Evolutionary conservation across 2,329 filamentous ascomycete species (phyloP).

Genomic region (Sarocladium strictum): DNA sequence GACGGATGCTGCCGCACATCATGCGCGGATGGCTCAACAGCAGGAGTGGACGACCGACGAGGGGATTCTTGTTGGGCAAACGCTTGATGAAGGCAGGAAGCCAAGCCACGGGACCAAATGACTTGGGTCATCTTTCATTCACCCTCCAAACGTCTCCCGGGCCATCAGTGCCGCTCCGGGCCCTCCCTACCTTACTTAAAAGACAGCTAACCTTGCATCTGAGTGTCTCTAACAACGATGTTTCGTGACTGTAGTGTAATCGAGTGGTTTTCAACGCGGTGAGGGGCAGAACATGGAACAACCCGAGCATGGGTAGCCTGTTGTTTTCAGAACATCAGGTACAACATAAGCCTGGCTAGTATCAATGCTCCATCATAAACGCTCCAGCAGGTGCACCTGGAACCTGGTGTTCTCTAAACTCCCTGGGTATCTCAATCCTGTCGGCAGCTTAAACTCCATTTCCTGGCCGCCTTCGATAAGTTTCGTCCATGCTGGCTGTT

Average conservation of each 20-base stretch:
- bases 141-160: too few species aligned
- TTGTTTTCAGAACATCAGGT: background rate
- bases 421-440: slow-evolving; percentile 13
- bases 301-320: background rate
- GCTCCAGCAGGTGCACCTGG: slow-evolving; percentile 16
- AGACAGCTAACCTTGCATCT: background rate
- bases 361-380: slow-evolving; percentile 13
- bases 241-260: background rate
- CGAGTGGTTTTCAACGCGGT: background rate
- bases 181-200: too few species aligned
- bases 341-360: background rate
- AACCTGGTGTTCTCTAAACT: slow-evolving; percentile 16
- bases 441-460: slow-evolving; percentile 11
- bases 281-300: background rate
- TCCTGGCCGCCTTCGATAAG: slow-evolving; percentile 11
- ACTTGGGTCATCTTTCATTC: too few species aligned
- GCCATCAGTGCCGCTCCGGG: too few species aligned
- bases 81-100: too few species aligned
- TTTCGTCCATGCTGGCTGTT: slow-evolving; percentile 13
- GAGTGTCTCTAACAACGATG: background rate
- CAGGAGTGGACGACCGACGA: too few species aligned
- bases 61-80: too few species aligned
- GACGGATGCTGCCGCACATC: too few species aligned
- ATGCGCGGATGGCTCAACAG: too few species aligned
- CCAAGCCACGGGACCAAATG: too few species aligned